Conservation (phyloP, 2,329 filamentous ascomycete species). For the Chrysosporium queenslandicum region DNA sequence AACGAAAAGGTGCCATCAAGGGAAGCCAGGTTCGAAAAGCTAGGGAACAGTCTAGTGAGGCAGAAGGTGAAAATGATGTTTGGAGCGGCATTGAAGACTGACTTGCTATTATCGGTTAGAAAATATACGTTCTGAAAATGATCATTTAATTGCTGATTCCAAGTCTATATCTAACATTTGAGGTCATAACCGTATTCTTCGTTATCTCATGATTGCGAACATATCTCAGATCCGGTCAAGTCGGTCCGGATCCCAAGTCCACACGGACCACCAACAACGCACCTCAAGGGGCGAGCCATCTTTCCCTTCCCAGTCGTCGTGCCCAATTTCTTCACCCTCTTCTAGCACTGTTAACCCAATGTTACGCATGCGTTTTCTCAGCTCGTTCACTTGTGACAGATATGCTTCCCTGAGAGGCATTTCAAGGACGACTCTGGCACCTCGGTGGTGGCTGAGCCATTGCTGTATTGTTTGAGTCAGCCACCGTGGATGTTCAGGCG, state of each 20-base stretch:
- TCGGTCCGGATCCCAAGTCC: constrained; percentile 29
- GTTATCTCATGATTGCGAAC: background rate
- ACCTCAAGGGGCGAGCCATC: constrained; percentile 36
- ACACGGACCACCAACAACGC: constrained; percentile 41
- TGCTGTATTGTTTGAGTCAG: constrained; percentile 59
- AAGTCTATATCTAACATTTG: background rate
- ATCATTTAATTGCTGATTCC: background rate
- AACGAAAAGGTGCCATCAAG: constrained; percentile 37
- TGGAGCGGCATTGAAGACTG: constrained; percentile 36
- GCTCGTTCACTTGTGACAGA: constrained; percentile 50
- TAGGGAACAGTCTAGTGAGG: constrained; percentile 13
- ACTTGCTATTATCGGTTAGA: constrained; percentile 3
- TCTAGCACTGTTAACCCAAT: constrained; percentile 46
- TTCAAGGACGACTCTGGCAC: constrained; percentile 64
- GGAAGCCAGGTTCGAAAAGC: constrained; percentile 33
- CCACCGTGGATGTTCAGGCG: constrained; percentile 66
- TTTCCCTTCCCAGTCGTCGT: constrained; percentile 40
- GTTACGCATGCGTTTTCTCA: constrained; percentile 52
- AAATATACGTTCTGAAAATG: background rate
- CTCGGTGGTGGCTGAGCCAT: constrained; percentile 50
- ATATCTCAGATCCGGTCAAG: background rate
- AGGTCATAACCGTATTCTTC: constrained; percentile 1
- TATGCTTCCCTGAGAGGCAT: constrained; percentile 67
- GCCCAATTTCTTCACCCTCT: constrained; percentile 38
- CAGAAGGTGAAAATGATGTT: constrained; percentile 23